phyloP scores from a whole-genome alignment of 2,329 filamentous ascomycete species.

The Fusarium sp. region DNA sequence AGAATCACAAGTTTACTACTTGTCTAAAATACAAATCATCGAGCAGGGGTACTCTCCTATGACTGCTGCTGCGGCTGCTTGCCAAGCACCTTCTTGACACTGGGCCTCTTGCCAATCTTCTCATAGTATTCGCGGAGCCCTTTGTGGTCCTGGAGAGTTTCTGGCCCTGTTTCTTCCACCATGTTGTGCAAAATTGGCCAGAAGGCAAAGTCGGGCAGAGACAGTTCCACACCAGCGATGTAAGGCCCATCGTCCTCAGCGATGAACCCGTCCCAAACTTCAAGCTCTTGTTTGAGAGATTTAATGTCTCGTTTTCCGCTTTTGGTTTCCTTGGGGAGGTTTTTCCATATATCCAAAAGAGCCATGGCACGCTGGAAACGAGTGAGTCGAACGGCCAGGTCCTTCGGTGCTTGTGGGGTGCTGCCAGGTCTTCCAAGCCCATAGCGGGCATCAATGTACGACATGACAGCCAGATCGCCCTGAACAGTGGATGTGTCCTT shows the following conservation, averaged over 20 bases:
- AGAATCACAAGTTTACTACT: neutral
- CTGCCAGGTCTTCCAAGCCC: constrained; percentile 48
- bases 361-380: constrained; percentile 56
- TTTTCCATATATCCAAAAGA: constrained; percentile 54
- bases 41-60: neutral
- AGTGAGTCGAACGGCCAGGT: constrained; percentile 53
- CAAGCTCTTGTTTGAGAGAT: constrained; percentile 50
- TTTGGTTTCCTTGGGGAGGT: constrained; percentile 6
- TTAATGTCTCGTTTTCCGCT: constrained; percentile 30
- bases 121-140: constrained; percentile 55
- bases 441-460: constrained; percentile 70
- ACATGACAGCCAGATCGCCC: constrained; percentile 65
- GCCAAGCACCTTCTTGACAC: constrained; percentile 40
- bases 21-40: neutral
- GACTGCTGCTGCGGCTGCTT: constrained; percentile 2
- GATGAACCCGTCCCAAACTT: constrained; percentile 56
- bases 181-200: constrained; percentile 67
- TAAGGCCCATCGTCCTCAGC: constrained; percentile 52
- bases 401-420: constrained; percentile 37
- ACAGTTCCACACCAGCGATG: constrained; percentile 57
- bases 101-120: constrained; percentile 40
- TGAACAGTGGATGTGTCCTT: constrained; percentile 65
- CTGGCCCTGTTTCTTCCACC: constrained; percentile 49
- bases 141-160: constrained; percentile 47
- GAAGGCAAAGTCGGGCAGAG: constrained; percentile 66